Evolutionary conservation across 345 rosid genomes (phyloP), one percentile per base, ranked within the genome.

Genomic region (Citrus cavaleriei): DNA sequence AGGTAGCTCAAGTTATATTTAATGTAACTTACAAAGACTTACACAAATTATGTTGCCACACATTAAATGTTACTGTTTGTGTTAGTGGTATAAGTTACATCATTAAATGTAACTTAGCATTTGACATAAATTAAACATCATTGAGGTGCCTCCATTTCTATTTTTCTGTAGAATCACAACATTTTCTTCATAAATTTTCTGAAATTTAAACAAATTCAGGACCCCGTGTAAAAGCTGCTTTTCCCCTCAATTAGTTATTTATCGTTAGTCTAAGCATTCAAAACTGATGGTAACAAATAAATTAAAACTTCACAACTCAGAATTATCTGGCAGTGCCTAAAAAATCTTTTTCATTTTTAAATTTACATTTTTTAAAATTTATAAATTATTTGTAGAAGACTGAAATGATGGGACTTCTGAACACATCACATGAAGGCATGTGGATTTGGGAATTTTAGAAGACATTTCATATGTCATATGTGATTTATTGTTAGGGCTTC

Each of bases 1-100:
- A 30, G 32, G 0, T 0, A 30, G 32, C 0, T 0, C 3, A 30
- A 30, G 0, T 30, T 30, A 3, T 0, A 30, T 30, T 30, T 30
- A 30, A 0, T 30, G 4, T 32, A 32, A 32, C 34, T 32, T 30
- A 30, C 2, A 28, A 2, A n/a, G 0, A 28, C 2, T 28, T 0
- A 28, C 28, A 28, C 28, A 30, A 30, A 30, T 30, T 30, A 30
- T 30, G 32, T 0, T 0, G 0, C 32, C 32, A 0, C 4, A 30
- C 0, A 30, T 3, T 30, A 3, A 30, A 30, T 30, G 4, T 30
- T 30, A 30, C 0, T 30, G 4, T 30, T 30, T 30, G 32, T 30
- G 4, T 30, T 3, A 30, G 32, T 30, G 0, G 32, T 30, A 3
- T 30, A 30, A 30, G 4, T 3, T 30, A 30, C 4, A 30, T 30